Conservation (phyloP, 148 eudicot species). For the Arbutus unedo region DNA sequence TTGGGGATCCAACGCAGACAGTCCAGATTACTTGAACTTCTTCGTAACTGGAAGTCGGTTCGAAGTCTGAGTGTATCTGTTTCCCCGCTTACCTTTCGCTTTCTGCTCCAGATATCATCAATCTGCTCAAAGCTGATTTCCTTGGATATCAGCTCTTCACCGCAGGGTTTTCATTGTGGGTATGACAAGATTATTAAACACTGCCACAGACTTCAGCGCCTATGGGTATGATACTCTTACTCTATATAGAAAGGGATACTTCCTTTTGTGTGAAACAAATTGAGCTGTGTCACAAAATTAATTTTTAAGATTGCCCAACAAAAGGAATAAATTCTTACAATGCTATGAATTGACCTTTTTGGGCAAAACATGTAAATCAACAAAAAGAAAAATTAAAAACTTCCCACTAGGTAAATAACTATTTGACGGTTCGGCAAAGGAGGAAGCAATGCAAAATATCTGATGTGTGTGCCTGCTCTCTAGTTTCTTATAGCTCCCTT, state of each 20-base stretch:
- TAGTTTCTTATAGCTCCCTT: background rate
- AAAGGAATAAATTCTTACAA: too few species aligned
- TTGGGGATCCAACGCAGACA: background rate
- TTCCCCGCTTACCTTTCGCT: background rate
- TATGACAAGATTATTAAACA: background rate
- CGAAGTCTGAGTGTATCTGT: background rate
- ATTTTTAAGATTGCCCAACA: too few species aligned
- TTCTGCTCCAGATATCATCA: background rate
- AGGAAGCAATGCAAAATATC: too few species aligned
- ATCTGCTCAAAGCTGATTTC: conserved; percentile 5
- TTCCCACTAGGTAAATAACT: too few species aligned
- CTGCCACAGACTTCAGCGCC: background rate
- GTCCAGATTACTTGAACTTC: background rate
- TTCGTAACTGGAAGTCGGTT: background rate
- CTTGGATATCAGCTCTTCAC: background rate
- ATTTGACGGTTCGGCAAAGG: too few species aligned
- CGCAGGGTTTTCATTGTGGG: background rate
- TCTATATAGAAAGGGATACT: too few species aligned
- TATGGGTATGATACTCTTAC: background rate
- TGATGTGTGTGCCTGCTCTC: background rate
- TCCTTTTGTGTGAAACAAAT: too few species aligned
- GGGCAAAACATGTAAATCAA: too few species aligned
- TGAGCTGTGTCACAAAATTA: too few species aligned
- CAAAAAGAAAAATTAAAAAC: too few species aligned
- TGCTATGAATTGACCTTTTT: too few species aligned